phyloP scores from a whole-genome alignment of 1,284 basidiomycete genomes.

The Rhizoctonia solani region DNA sequence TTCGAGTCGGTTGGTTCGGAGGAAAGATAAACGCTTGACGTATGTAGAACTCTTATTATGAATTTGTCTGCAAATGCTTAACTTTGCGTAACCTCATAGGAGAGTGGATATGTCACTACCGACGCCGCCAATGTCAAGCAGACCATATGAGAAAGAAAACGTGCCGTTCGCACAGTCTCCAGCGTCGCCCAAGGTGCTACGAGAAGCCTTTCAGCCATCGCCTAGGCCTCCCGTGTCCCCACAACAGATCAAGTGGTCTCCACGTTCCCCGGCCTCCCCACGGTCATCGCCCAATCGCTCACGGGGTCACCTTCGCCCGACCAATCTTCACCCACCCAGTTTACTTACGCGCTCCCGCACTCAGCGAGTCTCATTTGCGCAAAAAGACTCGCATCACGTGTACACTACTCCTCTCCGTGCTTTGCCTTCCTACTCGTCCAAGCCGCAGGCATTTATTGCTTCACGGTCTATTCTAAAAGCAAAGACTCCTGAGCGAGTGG shows the following conservation, averaged over 20 bases:
- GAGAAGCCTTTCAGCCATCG: conserved; percentile 14
- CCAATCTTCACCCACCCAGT: conserved; percentile 22
- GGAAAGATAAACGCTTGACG: too few species aligned
- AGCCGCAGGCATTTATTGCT: conserved; percentile 1
- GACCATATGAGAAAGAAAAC: conserved; percentile 32
- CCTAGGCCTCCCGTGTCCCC: conserved; percentile 2
- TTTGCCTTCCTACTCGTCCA: conserved; percentile 13
- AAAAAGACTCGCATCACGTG: conserved; percentile 20
- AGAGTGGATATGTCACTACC: conserved; percentile 1
- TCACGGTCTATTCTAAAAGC: conserved; percentile 66
- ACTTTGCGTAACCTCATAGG: background rate
- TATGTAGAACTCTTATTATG: too few species aligned
- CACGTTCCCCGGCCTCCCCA: conserved; percentile 14
- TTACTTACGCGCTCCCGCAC: conserved; percentile 11
- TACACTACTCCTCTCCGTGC: conserved; percentile 20
- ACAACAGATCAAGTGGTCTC: conserved; percentile 11
- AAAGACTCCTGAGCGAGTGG: conserved; percentile 41
- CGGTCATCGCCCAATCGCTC: conserved; percentile 14
- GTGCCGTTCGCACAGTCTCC: conserved; percentile 19
- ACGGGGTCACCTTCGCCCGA: conserved; percentile 2
- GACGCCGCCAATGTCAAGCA: conserved; percentile 24
- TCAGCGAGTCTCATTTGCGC: conserved; percentile 21
- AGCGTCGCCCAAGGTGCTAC: conserved; percentile 9
- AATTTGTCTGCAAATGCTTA: too few species aligned
- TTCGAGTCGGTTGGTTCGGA: too few species aligned